Percentiles rank a stretch among this genome's conserved stretches.
Conservation (phyloP, 306 rosid species). For the Notholithocarpus densiflorus region DNA sequence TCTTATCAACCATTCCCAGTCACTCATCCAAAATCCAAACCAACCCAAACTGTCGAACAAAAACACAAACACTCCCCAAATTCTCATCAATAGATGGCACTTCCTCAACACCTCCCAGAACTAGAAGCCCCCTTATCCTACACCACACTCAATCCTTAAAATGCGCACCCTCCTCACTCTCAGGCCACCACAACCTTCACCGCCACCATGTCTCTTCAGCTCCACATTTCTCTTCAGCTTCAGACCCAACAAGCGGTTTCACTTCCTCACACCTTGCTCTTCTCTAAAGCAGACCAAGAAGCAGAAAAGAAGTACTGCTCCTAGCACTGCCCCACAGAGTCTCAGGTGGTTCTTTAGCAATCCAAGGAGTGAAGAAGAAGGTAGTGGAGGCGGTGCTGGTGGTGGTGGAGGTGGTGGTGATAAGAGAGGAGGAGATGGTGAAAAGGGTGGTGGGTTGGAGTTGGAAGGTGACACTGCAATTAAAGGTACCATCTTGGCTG, state of each 20-base stretch:
- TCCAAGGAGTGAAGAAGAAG: slow-evolving; percentile 39
- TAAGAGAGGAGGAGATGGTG: neutral
- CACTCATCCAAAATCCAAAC: neutral
- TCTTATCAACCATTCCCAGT: neutral
- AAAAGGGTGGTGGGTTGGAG: neutral
- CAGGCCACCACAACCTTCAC: slow-evolving; percentile 25
- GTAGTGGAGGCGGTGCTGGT: neutral
- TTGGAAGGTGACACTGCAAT: slow-evolving; percentile 44
- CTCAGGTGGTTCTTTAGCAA: slow-evolving; percentile 48
- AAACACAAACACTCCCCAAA: neutral
- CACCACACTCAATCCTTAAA: slow-evolving; percentile 21
- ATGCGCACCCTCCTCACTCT: slow-evolving; percentile 59
- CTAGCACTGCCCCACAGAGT: slow-evolving; percentile 53
- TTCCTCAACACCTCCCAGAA: neutral
- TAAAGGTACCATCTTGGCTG: slow-evolving; percentile 81
- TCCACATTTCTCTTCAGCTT: slow-evolving; percentile 43
- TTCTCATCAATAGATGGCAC: slow-evolving; percentile 24
- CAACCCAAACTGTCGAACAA: neutral
- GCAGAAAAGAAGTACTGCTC: slow-evolving; percentile 34
- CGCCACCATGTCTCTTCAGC: slow-evolving; percentile 53
- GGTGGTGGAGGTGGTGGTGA: slow-evolving; percentile 4
- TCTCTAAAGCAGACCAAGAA: slow-evolving; percentile 79
- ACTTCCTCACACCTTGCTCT: slow-evolving; percentile 61
- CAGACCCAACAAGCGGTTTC: slow-evolving; percentile 50
- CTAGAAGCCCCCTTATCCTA: slow-evolving; percentile 12